A percentile compares a stretch with the other conserved stretches of the same genome.
Conservation (phyloP, 306 rosid species). For the Inga laurina region DNA sequence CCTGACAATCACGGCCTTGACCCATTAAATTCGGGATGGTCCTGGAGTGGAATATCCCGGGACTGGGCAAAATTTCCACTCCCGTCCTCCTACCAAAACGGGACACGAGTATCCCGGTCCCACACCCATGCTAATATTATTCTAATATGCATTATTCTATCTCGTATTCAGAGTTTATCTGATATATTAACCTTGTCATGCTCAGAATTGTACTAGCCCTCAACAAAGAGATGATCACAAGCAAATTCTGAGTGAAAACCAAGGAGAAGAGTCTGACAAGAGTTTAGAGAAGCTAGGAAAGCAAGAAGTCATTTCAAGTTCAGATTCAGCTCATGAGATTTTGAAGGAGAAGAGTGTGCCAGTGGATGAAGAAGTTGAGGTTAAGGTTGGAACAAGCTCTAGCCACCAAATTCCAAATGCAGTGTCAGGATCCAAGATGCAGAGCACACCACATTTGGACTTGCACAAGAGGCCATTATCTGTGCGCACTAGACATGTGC, state of each 20-base stretch:
- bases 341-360: conserved; percentile 25
- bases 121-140: too few relatives aligned
- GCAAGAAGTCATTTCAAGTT: conserved; percentile 36
- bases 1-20: too few relatives aligned
- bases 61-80: too few relatives aligned
- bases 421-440: conserved; percentile 41
- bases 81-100: too few relatives aligned
- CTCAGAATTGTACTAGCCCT: conserved; percentile 36
- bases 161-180: not conserved
- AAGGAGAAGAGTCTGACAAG: conserved; percentile 21
- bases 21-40: too few relatives aligned
- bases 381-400: conserved; percentile 15
- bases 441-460: conserved; percentile 36
- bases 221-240: conserved; percentile 29
- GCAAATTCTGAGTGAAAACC: conserved; percentile 35
- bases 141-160: not conserved
- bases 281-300: conserved; percentile 31
- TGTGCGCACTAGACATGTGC: conserved; percentile 45
- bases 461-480: conserved; percentile 59
- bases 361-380: conserved; percentile 33
- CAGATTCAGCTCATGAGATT: conserved; percentile 40
- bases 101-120: too few relatives aligned
- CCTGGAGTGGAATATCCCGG: too few relatives aligned
- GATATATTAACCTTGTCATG: not conserved
- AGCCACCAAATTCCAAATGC: conserved; percentile 13